A percentile compares a stretch with the other conserved stretches of the same genome.
Conservation (phyloP, 805 yeast genomes). For the Schwanniomyces pseudopolymorphus region DNA sequence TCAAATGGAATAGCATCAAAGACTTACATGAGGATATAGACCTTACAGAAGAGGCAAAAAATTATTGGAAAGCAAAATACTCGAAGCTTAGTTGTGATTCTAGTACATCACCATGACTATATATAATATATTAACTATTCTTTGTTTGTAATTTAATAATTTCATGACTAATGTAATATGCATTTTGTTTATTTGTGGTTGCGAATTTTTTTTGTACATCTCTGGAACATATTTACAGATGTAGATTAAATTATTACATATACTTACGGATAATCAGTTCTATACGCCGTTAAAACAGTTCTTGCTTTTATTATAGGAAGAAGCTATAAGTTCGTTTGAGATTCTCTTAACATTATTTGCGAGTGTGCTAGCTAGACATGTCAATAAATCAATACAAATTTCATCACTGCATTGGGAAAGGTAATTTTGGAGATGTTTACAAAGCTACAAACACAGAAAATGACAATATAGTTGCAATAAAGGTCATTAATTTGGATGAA, state of each 20-base stretch:
- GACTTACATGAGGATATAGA: conserved; percentile 31
- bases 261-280: not conserved
- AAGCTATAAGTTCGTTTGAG: no score
- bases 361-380: conserved; percentile 8
- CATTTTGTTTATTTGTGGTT: conserved; percentile 3
- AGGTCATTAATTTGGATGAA: conserved; percentile 78
- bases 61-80: conserved; percentile 48
- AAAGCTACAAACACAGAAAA: conserved; percentile 47
- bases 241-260: not conserved
- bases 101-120: not conserved
- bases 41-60: conserved; percentile 45
- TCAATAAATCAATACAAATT: conserved; percentile 19
- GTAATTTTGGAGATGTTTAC: conserved; percentile 87
- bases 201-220: conserved; percentile 3
- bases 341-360: not conserved
- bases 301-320: no score
- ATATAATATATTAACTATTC: not conserved
- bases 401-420: conserved; percentile 71
- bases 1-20: conserved; percentile 37
- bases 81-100: conserved; percentile 7
- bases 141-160: not conserved
- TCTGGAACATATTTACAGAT: not conserved
- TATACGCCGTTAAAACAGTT: not conserved
- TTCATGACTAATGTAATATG: not conserved
- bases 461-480: conserved; percentile 69